Percentiles rank a stretch among this genome's conserved stretches.
Evolutionary conservation across 306 rosid species (phyloP).

Genomic region (Trifolium repens): DNA sequence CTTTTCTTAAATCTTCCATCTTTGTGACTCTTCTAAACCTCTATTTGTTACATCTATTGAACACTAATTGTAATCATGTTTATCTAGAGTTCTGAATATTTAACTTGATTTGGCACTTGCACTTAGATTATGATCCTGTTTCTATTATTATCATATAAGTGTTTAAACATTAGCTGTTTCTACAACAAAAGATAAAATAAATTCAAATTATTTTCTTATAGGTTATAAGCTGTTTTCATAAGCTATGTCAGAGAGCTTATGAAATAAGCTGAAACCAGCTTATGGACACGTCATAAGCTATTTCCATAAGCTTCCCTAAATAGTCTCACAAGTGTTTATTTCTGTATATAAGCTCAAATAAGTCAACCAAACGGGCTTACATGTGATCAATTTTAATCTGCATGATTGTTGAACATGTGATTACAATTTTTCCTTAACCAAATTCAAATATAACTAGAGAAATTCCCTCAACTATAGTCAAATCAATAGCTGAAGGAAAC

Average conservation of each 20-base stretch:
- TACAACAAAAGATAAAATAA: neutral
- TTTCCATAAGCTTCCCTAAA: neutral
- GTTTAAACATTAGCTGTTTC: neutral
- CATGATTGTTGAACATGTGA: slow-evolving; percentile 3
- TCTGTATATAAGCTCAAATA: neutral
- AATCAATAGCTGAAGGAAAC: slow-evolving; percentile 82
- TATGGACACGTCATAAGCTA: neutral
- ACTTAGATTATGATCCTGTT: neutral
- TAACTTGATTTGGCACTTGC: too few species aligned
- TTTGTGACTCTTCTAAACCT: neutral
- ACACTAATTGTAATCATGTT: slow-evolving; percentile 24
- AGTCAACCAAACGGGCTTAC: neutral
- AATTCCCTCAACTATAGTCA: slow-evolving; percentile 71
- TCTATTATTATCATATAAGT: neutral
- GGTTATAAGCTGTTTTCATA: neutral
- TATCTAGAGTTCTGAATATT: neutral
- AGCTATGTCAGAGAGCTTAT: neutral
- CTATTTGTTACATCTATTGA: neutral
- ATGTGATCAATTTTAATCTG: slow-evolving; percentile 2
- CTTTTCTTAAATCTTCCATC: neutral
- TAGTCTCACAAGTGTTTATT: neutral
- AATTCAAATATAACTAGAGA: slow-evolving; percentile 56
- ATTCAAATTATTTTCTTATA: too few species aligned
- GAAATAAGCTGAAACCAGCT: neutral
- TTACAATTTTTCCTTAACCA: slow-evolving; percentile 53